A percentile compares a stretch with the other conserved stretches of the same genome.
Conservation (phyloP, 345 rosid genomes). For the Hibiscus mutabilis region DNA sequence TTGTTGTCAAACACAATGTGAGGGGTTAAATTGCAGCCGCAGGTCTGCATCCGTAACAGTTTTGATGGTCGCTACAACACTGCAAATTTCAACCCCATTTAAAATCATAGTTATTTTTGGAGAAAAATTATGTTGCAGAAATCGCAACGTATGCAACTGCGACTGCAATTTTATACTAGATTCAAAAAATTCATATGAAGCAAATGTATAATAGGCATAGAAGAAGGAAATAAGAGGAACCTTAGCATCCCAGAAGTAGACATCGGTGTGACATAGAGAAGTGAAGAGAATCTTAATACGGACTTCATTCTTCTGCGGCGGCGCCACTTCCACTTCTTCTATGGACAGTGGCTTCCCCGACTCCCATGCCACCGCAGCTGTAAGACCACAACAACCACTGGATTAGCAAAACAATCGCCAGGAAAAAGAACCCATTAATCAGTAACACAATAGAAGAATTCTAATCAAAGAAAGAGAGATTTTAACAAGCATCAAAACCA, state of each 20-base stretch:
- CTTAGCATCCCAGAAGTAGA: conserved; percentile 97
- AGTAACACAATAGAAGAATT: too few species aligned
- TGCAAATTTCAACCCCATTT: too few species aligned
- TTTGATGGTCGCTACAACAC: too few species aligned
- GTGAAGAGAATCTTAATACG: conserved; percentile 77
- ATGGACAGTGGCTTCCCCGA: conserved; percentile 71
- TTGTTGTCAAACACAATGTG: not conserved
- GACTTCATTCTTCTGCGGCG: conserved; percentile 79
- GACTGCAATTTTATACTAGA: too few species aligned
- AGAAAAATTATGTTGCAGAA: too few species aligned
- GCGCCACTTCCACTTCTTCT: conserved; percentile 88
- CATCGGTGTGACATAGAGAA: conserved; percentile 79
- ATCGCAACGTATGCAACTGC: too few species aligned
- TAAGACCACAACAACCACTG: conserved; percentile 2
- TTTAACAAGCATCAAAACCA: not conserved
- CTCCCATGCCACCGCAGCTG: conserved; percentile 90
- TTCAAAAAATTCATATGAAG: not conserved
- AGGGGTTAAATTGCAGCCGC: not conserved
- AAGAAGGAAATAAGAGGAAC: conserved; percentile 19
- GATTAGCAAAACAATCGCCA: not conserved
- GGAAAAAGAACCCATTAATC: too few species aligned
- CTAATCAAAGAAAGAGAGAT: too few species aligned
- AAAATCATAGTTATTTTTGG: too few species aligned
- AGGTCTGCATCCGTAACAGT: too few species aligned
- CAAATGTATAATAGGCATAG: too few species aligned